Percentiles rank a stretch among this genome's conserved stretches.
Evolutionary conservation across 2,329 filamentous ascomycete genomes (phyloP).

Genomic region (Septoria linicola): DNA sequence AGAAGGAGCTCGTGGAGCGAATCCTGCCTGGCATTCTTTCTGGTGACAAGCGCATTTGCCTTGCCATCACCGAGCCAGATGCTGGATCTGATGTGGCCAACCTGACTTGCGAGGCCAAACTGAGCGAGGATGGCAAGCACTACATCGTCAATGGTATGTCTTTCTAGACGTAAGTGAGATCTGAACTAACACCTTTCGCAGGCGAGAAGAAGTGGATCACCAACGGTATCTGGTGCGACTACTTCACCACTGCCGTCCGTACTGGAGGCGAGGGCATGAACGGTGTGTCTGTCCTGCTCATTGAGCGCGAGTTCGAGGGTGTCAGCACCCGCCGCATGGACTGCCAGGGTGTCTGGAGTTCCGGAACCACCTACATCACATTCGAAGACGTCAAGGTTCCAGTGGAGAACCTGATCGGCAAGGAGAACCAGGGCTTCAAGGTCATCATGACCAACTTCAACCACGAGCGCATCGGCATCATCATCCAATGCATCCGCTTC

Average conservation of each 20-base stretch:
- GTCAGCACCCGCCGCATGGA: constrained; percentile 95
- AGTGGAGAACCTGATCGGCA: constrained; percentile 97
- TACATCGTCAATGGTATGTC: constrained; percentile 86
- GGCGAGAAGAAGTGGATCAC: constrained; percentile 25
- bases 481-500: constrained; percentile 96
- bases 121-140: constrained; percentile 93
- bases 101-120: constrained; percentile 90
- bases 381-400: constrained; percentile 99
- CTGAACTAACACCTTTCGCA: neutral
- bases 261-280: constrained; percentile 83
- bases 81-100: constrained; percentile 81
- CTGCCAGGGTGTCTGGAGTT: constrained; percentile 95
- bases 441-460: constrained; percentile 99
- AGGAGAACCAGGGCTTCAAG: constrained; percentile 97
- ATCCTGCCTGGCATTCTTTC: constrained; percentile 84
- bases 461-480: constrained; percentile 97
- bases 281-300: constrained; percentile 84
- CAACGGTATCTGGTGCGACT: constrained; percentile 69
- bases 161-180: neutral
- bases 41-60: constrained; percentile 94
- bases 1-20: constrained; percentile 77
- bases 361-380: constrained; percentile 93
- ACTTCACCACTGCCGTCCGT: constrained; percentile 94
- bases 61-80: constrained; percentile 83
- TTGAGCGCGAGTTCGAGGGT: constrained; percentile 79